phyloP scores from a whole-genome alignment of 2,329 filamentous ascomycete genomes.

The Catunica adiposa region DNA sequence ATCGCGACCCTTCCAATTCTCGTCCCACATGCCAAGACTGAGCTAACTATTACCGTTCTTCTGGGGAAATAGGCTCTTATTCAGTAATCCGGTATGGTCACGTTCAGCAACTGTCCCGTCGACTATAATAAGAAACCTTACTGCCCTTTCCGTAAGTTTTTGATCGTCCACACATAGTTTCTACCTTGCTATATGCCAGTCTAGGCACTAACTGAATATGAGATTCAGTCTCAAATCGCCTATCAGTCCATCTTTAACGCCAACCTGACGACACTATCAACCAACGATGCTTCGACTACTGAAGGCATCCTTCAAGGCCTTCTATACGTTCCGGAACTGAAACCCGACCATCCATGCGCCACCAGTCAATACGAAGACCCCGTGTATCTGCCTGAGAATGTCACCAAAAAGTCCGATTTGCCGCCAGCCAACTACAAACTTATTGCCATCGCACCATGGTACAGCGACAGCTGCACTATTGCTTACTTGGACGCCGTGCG shows the following conservation, averaged over 20 bases:
- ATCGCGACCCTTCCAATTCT: neutral
- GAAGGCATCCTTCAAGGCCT: constrained; percentile 57
- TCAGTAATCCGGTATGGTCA: constrained; percentile 41
- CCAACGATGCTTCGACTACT: constrained; percentile 41
- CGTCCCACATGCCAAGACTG: neutral
- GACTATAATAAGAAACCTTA: constrained; percentile 40
- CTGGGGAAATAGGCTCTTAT: constrained; percentile 31
- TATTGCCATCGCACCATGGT: constrained; percentile 77
- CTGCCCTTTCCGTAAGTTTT: constrained; percentile 34
- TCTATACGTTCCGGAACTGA: constrained; percentile 66
- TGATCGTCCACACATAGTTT: neutral
- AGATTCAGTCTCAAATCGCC: constrained; percentile 28
- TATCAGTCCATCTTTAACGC: constrained; percentile 34
- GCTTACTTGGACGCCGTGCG: constrained; percentile 52
- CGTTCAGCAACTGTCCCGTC: constrained; percentile 33
- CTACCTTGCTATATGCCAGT: neutral
- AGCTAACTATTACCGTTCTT: neutral
- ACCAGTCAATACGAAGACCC: constrained; percentile 34
- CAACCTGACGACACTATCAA: constrained; percentile 63
- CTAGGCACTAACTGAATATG: constrained; percentile 16
- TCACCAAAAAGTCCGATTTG: constrained; percentile 55
- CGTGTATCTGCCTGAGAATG: constrained; percentile 52
- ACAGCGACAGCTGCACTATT: constrained; percentile 52
- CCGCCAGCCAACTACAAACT: constrained; percentile 52
- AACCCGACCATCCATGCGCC: constrained; percentile 41